Base-by-base conservation (phyloP, 805 yeast species). In the Kazachstania kunashirensis region DNA sequence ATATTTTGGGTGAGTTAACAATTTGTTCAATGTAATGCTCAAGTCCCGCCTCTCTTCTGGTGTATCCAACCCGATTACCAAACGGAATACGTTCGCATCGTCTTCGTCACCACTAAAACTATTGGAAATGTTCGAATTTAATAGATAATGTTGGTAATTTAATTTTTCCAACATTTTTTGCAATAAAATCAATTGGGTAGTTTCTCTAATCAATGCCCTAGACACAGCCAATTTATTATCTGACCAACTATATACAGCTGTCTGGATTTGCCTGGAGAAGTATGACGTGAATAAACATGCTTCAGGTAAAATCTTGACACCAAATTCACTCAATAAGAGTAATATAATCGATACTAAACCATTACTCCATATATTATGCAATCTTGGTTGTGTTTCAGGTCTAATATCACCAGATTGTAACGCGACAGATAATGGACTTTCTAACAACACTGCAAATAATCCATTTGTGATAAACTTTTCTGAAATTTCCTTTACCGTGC, bases 1-100 rank as follows among this genome's bases (percentile, higher is more conserved):
- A 47, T 77, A 86, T 56, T 84, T 85, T 11, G 95, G 95, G 59
- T 88, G 96, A 19, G 88, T 79, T 43, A 84, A 66, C 28, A 88
- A 66, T 46, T 84, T 83, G 38, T 73, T 79, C 39, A 86, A 61
- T 9, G 79, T 73, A 29, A 68, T 73, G 4, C 67, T 62, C 42
- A 88, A 69, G 18, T 70, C 74, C n/a, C 67, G 70, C 41, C 79
- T 67, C 40, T 77, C 80, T 20, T 70, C 65, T 24, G 63, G 67
- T 1, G 72, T 66, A 39, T 80, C 85, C 33, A 82, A 58, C 0
- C 85, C 88, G 1, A 80, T 79, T 53, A 75, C 48, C 63, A 16
- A 55, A 32, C 8, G 50, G 33, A 31, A 49, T 30, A n/a, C 39
- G 23, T 21, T 52, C 8, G 11, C 24, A 23, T 23, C 24, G 24